Percentiles rank a stretch among this genome's conserved stretches.
These are phyloP conservation scores for Phialophora tarda DNA, from an alignment of 2,329 filamentous ascomycete species.

Conservation along the genomic window DNA sequence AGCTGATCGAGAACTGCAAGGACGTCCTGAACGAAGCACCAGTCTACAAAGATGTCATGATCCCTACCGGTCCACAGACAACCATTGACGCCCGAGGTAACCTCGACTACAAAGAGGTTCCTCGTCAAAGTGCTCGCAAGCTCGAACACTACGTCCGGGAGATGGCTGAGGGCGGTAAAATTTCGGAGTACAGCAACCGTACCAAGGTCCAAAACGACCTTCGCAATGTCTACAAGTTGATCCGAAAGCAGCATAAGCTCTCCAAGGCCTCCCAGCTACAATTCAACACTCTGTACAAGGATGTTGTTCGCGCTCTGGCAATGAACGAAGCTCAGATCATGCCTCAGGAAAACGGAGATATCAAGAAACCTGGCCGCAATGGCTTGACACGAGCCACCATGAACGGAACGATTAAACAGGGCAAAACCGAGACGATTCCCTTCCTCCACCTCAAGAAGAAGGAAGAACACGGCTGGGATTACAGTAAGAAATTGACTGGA, in stretches of 20 bases:
- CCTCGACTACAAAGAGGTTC: conserved; percentile 87
- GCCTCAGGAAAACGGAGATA: conserved; percentile 75
- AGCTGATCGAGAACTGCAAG: conserved; percentile 96
- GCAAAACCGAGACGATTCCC: conserved; percentile 95
- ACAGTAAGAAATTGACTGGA: conserved; percentile 97
- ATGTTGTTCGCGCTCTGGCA: conserved; percentile 88
- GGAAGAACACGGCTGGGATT: conserved; percentile 93
- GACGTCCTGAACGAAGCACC: conserved; percentile 84
- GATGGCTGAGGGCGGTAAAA: conserved; percentile 98
- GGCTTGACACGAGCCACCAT: conserved; percentile 52
- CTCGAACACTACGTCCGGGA: conserved; percentile 98
- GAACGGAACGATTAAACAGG: conserved; percentile 67
- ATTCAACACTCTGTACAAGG: conserved; percentile 92
- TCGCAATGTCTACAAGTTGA: conserved; percentile 94
- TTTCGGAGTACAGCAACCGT: conserved; percentile 97
- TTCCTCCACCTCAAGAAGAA: conserved; percentile 98
- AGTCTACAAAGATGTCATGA: conserved; percentile 92
- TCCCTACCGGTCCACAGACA: conserved; percentile 90
- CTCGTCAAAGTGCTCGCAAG: conserved; percentile 88
- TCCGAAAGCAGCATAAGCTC: conserved; percentile 96
- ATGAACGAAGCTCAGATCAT: conserved; percentile 99
- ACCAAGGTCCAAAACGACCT: conserved; percentile 98
- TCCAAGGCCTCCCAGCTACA: conserved; percentile 95
- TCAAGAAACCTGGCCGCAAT: conserved; percentile 62
- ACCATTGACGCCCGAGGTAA: conserved; percentile 92